phyloP scores from a whole-genome alignment of 306 rosid species.

The Medicago truncatula region MtrunA17r5.0-ANR NC_053049.1:28712501-28713000 shows the following conservation, averaged over 20 bases:
- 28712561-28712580: constrained; percentile 24
- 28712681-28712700: constrained; percentile 77
- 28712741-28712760: constrained; percentile 98
- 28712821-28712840: constrained; percentile 82
- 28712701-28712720: constrained; percentile 97
- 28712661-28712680: constrained; percentile 18
- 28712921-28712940: constrained; percentile 26
- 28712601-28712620: constrained; percentile 21
- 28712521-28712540: constrained; percentile 45
- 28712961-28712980: constrained; percentile 91
- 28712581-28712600: constrained; percentile 32
- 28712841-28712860: constrained; percentile 74
- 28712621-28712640: constrained; percentile 17
- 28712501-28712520: constrained; percentile 43
- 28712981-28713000: constrained; percentile 94
- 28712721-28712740: constrained; percentile 99
- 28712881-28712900: constrained; percentile 22
- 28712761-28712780: constrained; percentile 99
- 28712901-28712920: constrained; percentile 28
- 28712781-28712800: constrained; percentile 99
- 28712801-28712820: constrained; percentile 78
- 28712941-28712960: constrained; percentile 51
- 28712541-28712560: constrained; percentile 25
- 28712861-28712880: constrained; percentile 31
- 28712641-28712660: constrained; percentile 10